Evolutionary conservation across 768 basidiomycete genomes (phyloP).

Genomic region (Suillus luteus): DNA sequence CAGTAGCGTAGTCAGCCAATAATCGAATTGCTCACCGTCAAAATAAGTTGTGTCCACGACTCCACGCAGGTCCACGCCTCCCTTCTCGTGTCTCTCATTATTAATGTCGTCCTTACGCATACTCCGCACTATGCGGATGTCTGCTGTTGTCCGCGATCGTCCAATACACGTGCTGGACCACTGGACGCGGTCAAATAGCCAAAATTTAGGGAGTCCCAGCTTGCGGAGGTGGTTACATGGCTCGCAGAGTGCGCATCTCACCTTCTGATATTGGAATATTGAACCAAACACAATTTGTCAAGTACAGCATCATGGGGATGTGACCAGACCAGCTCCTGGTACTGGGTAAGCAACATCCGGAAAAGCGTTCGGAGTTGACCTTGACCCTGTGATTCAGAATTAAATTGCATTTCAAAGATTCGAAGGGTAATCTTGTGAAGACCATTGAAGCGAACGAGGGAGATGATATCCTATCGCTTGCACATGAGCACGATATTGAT

Average conservation of each 20-base stretch:
- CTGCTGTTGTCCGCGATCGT: neutral
- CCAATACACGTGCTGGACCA: neutral
- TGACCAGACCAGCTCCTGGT: constrained; percentile 65
- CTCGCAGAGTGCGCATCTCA: constrained; percentile 20
- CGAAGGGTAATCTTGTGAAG: constrained; percentile 80
- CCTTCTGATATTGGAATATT: neutral
- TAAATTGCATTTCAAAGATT: constrained; percentile 87
- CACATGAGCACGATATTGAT: constrained; percentile 95
- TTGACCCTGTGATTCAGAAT: constrained; percentile 51
- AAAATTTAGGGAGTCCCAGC: neutral
- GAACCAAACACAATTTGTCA: neutral
- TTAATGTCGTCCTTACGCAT: constrained; percentile 2
- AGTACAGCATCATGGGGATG: constrained; percentile 46
- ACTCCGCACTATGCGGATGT: neutral
- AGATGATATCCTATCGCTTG: constrained; percentile 87
- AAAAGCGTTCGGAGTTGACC: neutral
- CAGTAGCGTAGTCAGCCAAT: too few species aligned
- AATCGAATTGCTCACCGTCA: neutral
- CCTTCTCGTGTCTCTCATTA: neutral
- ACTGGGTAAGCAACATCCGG: constrained; percentile 53
- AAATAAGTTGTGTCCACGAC: neutral
- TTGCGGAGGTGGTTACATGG: constrained; percentile 16
- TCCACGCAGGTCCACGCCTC: neutral
- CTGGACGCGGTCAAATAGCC: neutral
- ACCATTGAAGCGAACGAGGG: constrained; percentile 93